Evolutionary conservation across 2,329 filamentous ascomycete species (phyloP).

Genomic region (Coniella lustricola): DNA sequence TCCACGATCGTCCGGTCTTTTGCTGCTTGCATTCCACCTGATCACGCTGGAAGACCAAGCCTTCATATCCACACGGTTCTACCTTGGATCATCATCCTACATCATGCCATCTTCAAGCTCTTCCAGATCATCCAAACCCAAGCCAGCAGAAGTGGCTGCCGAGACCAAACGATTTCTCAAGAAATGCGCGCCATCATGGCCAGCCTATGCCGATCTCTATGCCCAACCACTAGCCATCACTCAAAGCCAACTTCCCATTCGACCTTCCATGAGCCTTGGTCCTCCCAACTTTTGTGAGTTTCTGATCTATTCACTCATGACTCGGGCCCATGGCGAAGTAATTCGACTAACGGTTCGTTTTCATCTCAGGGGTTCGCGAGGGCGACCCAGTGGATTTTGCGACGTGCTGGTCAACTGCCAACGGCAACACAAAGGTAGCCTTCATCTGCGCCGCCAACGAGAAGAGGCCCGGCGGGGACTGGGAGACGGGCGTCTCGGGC

Average conservation of each 20-base stretch:
- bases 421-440: constrained; percentile 43
- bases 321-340: too few relatives aligned
- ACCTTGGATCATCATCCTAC: constrained; percentile 6
- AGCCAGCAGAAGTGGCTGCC: constrained; percentile 62
- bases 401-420: constrained; percentile 43
- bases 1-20: not conserved
- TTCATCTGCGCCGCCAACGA: constrained; percentile 72
- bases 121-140: constrained; percentile 43
- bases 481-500: constrained; percentile 57
- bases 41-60: not conserved
- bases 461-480: constrained; percentile 70
- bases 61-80: not conserved
- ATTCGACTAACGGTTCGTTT: constrained; percentile 6
- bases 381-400: constrained; percentile 56
- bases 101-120: constrained; percentile 40
- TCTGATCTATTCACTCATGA: too few relatives aligned
- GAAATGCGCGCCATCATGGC: constrained; percentile 47
- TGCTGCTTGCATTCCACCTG: not conserved
- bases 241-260: constrained; percentile 32
- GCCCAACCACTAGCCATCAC: constrained; percentile 35
- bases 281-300: constrained; percentile 39
- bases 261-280: constrained; percentile 29
- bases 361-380: constrained; percentile 37
- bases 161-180: constrained; percentile 64
- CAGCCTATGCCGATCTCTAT: constrained; percentile 53